phyloP scores from a whole-genome alignment of 441 rosid genomes.

The Corymbia calophylla region DNA sequence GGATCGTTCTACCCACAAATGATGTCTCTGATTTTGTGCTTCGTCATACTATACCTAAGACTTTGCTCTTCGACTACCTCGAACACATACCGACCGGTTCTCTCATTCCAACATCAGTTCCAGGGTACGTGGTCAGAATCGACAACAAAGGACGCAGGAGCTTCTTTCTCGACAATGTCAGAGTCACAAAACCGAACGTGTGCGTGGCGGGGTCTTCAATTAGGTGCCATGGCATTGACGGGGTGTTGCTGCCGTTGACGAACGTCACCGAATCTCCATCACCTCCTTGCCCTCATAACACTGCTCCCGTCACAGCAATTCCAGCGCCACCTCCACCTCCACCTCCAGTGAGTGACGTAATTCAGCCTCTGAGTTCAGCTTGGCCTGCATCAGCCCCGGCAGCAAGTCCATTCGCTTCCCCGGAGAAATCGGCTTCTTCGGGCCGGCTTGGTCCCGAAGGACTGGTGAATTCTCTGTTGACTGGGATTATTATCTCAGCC shows the following conservation, averaged over 20 bases:
- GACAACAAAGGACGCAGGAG: conserved; percentile 40
- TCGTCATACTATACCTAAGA: conserved; percentile 70
- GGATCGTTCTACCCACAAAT: conserved; percentile 11
- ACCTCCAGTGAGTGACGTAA: not conserved
- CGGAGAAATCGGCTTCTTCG: not conserved
- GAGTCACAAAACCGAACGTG: conserved; percentile 43
- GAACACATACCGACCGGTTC: conserved; percentile 50
- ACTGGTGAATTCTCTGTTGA: not conserved
- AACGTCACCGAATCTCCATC: not conserved
- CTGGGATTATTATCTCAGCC: not conserved
- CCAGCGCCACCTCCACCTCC: not conserved
- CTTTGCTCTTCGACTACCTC: conserved; percentile 56
- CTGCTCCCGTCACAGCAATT: not conserved
- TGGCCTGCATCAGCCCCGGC: not conserved
- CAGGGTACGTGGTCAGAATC: conserved; percentile 35
- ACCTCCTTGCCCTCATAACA: not conserved
- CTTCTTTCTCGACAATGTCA: conserved; percentile 54
- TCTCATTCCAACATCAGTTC: conserved; percentile 36
- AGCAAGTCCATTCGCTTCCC: not conserved
- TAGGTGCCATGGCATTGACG: conserved; percentile 71
- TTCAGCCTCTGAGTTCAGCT: not conserved
- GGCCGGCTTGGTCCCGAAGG: not conserved
- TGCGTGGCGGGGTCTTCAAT: conserved; percentile 50
- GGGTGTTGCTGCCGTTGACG: conserved; percentile 19
- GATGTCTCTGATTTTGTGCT: conserved; percentile 44